Evolutionary conservation across 2,329 filamentous ascomycete genomes (phyloP), one percentile per base, ranked within the genome.

Genomic region (Penicillium thymicola): DNA sequence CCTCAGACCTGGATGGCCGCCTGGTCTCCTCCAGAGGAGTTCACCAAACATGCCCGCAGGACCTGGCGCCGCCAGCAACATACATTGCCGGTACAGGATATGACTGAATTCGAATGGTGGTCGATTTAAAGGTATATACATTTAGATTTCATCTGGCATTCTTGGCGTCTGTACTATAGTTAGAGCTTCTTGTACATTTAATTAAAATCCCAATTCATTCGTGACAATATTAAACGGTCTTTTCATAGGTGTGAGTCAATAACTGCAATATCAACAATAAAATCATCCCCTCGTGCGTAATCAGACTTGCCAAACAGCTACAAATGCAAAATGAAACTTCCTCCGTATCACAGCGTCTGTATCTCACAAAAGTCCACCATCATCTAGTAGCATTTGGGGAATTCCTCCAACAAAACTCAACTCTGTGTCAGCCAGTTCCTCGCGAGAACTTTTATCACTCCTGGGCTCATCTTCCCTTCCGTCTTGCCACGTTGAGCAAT

Each of bases 401-500:
- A 4, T n/a, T 25, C 16, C 38, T n/a, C 30, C n/a, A 13, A 14
- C 5, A 21, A 11, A 14, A 21, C 38, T 55, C 16, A 45, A 10
- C 30, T 21, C 38, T 10, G 25, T 23, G 18, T 44, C 16, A n/a
- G 16, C 28, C n/a, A 38, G 4, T n/a, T 48, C 37, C 21, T 28
- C 28, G 2, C 25, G 41, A 28, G 16, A 18, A 7, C 40, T 41
- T 14, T n/a, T 28, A 21, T 46, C 27, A 27, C 41, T 45, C 45
- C 55, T 47, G 5, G 55, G 57, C 32, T 59, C 21, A 47, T 83
- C 79, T 61, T 84, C 81, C 57, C 81, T 75, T 8, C 81, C 82
- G 70, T 85, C 82, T 59, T 79, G 72, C 82, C 82, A 85, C 59
- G 78, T 82, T 10, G 82, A 83, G 65, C 82, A 85, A 62, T 83